phyloP scores from a whole-genome alignment of 2,329 filamentous ascomycete genomes.

The Monosporascus sp. region DNA sequence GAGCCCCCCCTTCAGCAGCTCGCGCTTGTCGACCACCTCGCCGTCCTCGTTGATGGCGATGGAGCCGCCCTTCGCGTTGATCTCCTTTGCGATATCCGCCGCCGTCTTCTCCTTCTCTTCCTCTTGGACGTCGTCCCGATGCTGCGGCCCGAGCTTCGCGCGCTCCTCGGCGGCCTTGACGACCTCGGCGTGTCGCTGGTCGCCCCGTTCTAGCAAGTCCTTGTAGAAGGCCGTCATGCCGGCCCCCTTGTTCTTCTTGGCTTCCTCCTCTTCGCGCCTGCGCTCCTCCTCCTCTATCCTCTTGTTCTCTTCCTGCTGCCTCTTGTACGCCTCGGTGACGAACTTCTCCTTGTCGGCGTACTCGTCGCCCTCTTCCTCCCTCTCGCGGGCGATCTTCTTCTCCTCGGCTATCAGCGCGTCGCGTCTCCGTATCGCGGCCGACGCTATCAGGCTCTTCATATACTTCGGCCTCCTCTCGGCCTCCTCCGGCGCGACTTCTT shows the following conservation, averaged over 20 bases:
- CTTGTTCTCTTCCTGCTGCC: constrained; percentile 71
- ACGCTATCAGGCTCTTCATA: constrained; percentile 67
- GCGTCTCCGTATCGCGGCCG: constrained; percentile 71
- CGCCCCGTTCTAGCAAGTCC: constrained; percentile 64
- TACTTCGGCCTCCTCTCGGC: constrained; percentile 67
- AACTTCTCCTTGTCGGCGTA: constrained; percentile 82
- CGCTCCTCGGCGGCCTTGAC: constrained; percentile 60
- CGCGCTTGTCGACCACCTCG: constrained; percentile 77
- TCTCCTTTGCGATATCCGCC: constrained; percentile 60
- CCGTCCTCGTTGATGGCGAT: constrained; percentile 77
- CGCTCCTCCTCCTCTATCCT: constrained; percentile 68
- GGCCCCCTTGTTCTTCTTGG: constrained; percentile 57
- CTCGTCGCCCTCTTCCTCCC: constrained; percentile 75
- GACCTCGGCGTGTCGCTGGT: constrained; percentile 63
- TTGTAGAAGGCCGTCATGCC: constrained; percentile 78
- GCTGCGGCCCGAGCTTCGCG: constrained; percentile 34
- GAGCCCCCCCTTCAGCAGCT: constrained; percentile 69
- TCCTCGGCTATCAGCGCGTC: constrained; percentile 75
- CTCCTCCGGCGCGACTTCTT: constrained; percentile 40
- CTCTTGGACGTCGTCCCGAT: constrained; percentile 27
- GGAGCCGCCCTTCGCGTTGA: constrained; percentile 55
- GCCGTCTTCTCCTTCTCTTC: constrained; percentile 48
- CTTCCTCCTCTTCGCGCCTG: constrained; percentile 57
- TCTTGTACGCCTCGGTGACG: constrained; percentile 77
- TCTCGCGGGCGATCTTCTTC: constrained; percentile 71